Percentiles rank a stretch among this genome's conserved stretches.
phyloP scores from a whole-genome alignment of 257 asterid genomes.

The Coffea canephora region DNA sequence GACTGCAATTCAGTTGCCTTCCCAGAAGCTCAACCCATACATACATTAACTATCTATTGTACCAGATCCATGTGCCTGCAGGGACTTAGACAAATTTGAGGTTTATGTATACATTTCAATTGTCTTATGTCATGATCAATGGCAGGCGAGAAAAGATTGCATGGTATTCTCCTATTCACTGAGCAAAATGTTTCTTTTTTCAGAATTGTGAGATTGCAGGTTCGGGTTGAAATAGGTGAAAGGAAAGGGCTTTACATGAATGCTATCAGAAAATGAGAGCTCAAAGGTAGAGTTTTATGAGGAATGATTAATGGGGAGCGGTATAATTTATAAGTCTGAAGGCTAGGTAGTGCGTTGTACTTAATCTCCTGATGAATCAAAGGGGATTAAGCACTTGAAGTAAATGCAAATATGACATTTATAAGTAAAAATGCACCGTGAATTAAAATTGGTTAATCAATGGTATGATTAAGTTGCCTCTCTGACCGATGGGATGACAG shows the following conservation, averaged over 20 bases:
- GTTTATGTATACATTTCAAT: neutral
- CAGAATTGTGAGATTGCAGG: too few relatives aligned
- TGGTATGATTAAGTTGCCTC: neutral
- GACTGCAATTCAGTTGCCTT: neutral
- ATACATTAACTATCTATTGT: neutral
- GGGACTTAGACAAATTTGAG: neutral
- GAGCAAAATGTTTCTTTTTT: too few relatives aligned
- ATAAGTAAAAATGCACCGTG: too few relatives aligned
- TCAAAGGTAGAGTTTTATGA: too few relatives aligned
- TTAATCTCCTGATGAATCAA: neutral
- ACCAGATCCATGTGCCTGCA: conserved; percentile 8
- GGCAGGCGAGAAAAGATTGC: neutral
- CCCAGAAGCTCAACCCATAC: neutral
- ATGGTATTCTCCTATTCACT: too few relatives aligned
- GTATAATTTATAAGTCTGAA: too few relatives aligned
- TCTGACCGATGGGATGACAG: neutral
- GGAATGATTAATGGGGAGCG: too few relatives aligned
- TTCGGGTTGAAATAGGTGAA: too few relatives aligned
- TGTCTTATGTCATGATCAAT: neutral
- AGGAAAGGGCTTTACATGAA: too few relatives aligned
- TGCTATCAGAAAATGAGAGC: too few relatives aligned
- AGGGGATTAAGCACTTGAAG: neutral
- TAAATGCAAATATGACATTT: neutral
- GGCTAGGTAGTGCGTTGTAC: too few relatives aligned
- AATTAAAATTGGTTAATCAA: neutral